These are phyloP conservation scores for Ascoidea tarda DNA, from an alignment of 805 yeast genomes.

Conservation along the genomic window DNA sequence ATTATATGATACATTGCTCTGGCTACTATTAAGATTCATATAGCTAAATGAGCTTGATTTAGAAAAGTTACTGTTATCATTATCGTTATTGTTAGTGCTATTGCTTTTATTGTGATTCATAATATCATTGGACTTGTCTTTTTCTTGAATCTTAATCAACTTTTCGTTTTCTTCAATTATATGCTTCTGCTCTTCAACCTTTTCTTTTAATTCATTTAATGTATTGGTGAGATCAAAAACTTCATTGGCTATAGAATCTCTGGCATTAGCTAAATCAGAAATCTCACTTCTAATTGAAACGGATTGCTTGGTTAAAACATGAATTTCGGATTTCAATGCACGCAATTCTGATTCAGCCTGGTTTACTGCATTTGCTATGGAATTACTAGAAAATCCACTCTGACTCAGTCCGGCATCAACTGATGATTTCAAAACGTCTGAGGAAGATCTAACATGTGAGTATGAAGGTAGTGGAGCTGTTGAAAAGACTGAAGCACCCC, in stretches of 20 bases:
- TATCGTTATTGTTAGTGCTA: too few relatives aligned
- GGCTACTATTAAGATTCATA: conserved; percentile 3
- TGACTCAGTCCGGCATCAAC: conserved; percentile 10
- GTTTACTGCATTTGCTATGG: not conserved
- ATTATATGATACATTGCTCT: conserved; percentile 1
- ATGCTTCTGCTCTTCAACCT: not conserved
- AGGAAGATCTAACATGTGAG: conserved; percentile 26
- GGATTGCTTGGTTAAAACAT: conserved; percentile 16
- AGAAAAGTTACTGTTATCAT: too few relatives aligned
- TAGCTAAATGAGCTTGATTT: not conserved
- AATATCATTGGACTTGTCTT: too few relatives aligned
- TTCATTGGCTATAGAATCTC: not conserved
- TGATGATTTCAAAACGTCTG: conserved; percentile 28
- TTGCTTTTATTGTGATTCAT: too few relatives aligned
- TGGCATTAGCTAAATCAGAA: not conserved
- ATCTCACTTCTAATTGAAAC: not conserved
- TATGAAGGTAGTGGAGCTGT: conserved; percentile 31
- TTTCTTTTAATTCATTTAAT: too few relatives aligned
- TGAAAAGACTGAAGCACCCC: not conserved
- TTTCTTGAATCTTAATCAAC: too few relatives aligned
- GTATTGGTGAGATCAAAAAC: not conserved
- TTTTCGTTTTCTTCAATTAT: not conserved
- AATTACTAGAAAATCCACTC: too few relatives aligned
- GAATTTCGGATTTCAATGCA: conserved; percentile 24
- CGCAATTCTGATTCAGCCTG: conserved; percentile 26